Conservation (phyloP, 2,329 filamentous ascomycete genomes). For the Cordyceps fumosorosea region DNA sequence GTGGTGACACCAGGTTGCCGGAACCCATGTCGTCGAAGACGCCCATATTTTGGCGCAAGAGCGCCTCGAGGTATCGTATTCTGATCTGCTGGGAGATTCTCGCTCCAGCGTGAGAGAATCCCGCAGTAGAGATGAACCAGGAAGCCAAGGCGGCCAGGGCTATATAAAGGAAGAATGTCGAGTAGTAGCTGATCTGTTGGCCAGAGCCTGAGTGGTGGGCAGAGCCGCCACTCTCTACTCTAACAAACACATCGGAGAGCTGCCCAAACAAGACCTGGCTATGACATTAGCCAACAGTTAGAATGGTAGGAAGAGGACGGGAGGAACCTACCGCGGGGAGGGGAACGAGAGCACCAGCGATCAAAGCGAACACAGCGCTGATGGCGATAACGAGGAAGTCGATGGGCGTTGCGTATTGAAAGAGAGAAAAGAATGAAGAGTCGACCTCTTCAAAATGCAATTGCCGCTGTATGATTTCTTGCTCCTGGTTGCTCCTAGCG, state of each 20-base stretch:
- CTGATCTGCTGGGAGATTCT: not conserved
- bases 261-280: too few relatives aligned
- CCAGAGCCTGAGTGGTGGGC: not conserved
- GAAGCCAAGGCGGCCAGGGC: constrained; percentile 27
- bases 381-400: not conserved
- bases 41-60: constrained; percentile 24
- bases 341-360: not conserved
- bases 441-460: not conserved
- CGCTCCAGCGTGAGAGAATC: constrained; percentile 5
- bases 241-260: too few relatives aligned
- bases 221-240: not conserved
- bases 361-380: not conserved
- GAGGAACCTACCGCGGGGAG: not conserved
- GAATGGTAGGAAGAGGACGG: not conserved
- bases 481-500: too few relatives aligned
- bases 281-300: too few relatives aligned
- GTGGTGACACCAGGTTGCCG: not conserved
- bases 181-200: not conserved
- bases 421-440: not conserved
- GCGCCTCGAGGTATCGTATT: constrained; percentile 19
- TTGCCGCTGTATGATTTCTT: too few relatives aligned
- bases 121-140: constrained; percentile 26
- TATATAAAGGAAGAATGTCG: constrained; percentile 12
- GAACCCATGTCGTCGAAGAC: constrained; percentile 26
- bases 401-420: not conserved